phyloP scores from a whole-genome alignment of 768 basidiomycete species.

The Serendipita vermifera region DNA sequence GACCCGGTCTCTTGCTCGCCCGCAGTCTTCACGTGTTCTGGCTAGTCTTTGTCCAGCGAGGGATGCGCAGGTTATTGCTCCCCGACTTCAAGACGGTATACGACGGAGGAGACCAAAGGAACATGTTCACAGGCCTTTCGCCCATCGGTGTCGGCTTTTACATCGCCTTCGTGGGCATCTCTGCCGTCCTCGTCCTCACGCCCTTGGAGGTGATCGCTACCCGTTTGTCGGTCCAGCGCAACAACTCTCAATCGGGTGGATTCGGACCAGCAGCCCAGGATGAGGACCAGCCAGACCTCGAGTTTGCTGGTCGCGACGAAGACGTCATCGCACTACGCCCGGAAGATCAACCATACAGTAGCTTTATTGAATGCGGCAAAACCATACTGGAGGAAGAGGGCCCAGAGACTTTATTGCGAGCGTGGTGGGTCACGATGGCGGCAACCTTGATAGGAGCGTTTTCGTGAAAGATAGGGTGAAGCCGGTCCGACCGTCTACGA shows the following conservation, averaged over 20 bases:
- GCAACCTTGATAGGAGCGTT: slow-evolving; percentile 13
- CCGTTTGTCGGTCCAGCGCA: slow-evolving; percentile 70
- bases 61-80: slow-evolving; percentile 41
- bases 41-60: slow-evolving; percentile 31
- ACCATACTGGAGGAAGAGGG: slow-evolving; percentile 73
- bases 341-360: slow-evolving; percentile 67
- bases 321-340: slow-evolving; percentile 74
- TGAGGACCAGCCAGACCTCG: slow-evolving; percentile 46
- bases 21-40: slow-evolving; percentile 35
- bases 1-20: slow-evolving; percentile 47
- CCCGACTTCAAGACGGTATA: slow-evolving; percentile 30
- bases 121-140: slow-evolving; percentile 30
- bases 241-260: slow-evolving; percentile 54
- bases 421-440: slow-evolving; percentile 55
- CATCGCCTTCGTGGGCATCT: slow-evolving; percentile 44
- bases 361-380: slow-evolving; percentile 62
- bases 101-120: slow-evolving; percentile 22
- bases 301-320: slow-evolving; percentile 58
- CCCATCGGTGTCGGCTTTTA: slow-evolving; percentile 29
- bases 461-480: no score
- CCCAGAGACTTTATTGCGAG: slow-evolving; percentile 56
- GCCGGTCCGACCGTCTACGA: no score
- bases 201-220: slow-evolving; percentile 73
- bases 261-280: slow-evolving; percentile 67
- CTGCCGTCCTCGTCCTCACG: slow-evolving; percentile 49